Conservation (phyloP, 306 rosid species). For the Cucurbita argyrosperma region DNA sequence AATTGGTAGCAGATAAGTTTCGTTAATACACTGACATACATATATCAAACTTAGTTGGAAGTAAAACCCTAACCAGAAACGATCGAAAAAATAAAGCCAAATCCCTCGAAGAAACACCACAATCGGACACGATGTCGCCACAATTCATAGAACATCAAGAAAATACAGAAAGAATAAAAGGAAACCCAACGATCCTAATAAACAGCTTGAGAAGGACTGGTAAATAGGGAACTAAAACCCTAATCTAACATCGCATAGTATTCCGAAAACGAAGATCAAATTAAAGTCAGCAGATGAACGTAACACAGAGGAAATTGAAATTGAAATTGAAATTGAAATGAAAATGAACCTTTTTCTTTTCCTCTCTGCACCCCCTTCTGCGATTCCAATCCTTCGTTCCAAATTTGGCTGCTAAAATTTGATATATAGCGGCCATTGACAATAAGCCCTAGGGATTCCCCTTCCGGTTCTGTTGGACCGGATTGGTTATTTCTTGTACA, state of each 20-base stretch:
- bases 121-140: not conserved
- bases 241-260: not conserved
- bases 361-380: not conserved
- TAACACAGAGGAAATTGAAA: not conserved
- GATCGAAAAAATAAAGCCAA: not conserved
- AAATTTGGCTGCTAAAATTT: not conserved
- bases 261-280: not conserved
- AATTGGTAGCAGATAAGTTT: not conserved
- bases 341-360: not conserved
- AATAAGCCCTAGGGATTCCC: not conserved
- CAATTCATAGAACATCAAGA: not conserved
- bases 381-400: not conserved
- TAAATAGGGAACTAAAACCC: not conserved
- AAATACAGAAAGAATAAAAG: not conserved
- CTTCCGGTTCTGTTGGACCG: not conserved
- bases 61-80: not conserved
- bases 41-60: not conserved
- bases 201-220: not conserved
- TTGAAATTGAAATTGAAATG: not conserved
- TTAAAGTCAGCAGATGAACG: not conserved
- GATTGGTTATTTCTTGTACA: not conserved
- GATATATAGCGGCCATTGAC: not conserved
- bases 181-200: not conserved
- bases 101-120: not conserved
- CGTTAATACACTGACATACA: not conserved